Evolutionary conservation across 371 early-diverging fungal genomes (phyloP).

Genomic region (Thermomucor indicae-seudaticae): DNA sequence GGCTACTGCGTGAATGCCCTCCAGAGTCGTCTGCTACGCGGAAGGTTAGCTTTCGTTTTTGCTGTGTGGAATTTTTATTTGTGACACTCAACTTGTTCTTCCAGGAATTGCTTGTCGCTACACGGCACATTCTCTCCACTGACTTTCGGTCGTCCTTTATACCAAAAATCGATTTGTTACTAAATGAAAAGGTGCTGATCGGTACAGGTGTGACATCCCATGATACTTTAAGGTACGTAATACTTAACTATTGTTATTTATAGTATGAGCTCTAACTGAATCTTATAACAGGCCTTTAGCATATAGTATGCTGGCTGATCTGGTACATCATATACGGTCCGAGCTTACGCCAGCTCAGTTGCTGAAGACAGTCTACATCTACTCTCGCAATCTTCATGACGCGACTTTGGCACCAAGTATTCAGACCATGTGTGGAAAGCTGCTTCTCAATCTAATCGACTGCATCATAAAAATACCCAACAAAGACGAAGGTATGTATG

Average conservation of each 20-base stretch:
- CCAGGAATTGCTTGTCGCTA: conserved; percentile 90
- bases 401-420: conserved; percentile 81
- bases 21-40: conserved; percentile 90
- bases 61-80: too few relatives aligned
- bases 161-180: conserved; percentile 78
- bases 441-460: conserved; percentile 90
- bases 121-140: conserved; percentile 90
- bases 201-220: conserved; percentile 91
- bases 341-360: conserved; percentile 80
- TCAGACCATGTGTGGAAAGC: conserved; percentile 94
- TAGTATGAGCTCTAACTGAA: not conserved
- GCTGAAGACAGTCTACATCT: conserved; percentile 79
- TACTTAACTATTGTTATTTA: not conserved
- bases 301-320: conserved; percentile 92
- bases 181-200: conserved; percentile 89
- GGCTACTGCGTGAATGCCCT: conserved; percentile 89
- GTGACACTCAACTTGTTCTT: not conserved
- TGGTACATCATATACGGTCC: conserved; percentile 90
- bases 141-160: conserved; percentile 88
- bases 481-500: conserved; percentile 43
- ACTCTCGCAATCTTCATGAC: conserved; percentile 90
- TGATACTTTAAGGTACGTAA: conserved; percentile 74
- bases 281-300: conserved; percentile 69
- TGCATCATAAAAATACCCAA: conserved; percentile 73
- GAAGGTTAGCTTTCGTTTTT: conserved; percentile 73